Percentiles rank a stretch among this genome's conserved stretches.
Evolutionary conservation across 306 rosid genomes (phyloP).

Genomic region (Prunus persica): DNA sequence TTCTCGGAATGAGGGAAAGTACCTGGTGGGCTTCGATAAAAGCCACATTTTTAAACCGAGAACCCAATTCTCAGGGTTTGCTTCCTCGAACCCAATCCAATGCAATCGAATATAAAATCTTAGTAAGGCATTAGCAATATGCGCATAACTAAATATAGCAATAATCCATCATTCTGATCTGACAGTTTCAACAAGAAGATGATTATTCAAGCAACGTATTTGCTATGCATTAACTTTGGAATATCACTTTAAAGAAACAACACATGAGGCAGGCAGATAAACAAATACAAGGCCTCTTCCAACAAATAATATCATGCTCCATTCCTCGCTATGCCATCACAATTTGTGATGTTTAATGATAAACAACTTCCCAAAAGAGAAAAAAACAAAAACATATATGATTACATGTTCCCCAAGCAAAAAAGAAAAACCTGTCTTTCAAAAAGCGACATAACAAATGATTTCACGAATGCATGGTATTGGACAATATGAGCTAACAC

Average conservation of each 20-base stretch:
- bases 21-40: no score
- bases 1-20: no score
- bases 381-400: constrained; percentile 1
- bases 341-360: constrained; percentile 29
- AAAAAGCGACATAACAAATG: constrained; percentile 21
- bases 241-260: neutral
- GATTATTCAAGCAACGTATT: neutral
- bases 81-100: no score
- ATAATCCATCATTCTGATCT: no score
- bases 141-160: no score
- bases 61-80: no score
- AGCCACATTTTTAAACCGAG: no score
- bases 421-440: constrained; percentile 12
- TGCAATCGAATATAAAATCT: no score
- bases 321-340: constrained; percentile 30
- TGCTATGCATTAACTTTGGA: neutral
- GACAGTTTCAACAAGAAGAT: neutral
- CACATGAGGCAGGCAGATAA: constrained; percentile 19
- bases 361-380: constrained; percentile 24
- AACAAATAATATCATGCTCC: constrained; percentile 24
- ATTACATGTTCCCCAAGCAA: constrained; percentile 39
- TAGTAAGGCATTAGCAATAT: no score
- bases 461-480: constrained; percentile 53
- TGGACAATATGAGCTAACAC: constrained; percentile 29
- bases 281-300: constrained; percentile 24